Percentiles rank a stretch among this genome's conserved stretches.
phyloP scores from a whole-genome alignment of 345 rosid genomes.

The Corchorus olitorius region DNA sequence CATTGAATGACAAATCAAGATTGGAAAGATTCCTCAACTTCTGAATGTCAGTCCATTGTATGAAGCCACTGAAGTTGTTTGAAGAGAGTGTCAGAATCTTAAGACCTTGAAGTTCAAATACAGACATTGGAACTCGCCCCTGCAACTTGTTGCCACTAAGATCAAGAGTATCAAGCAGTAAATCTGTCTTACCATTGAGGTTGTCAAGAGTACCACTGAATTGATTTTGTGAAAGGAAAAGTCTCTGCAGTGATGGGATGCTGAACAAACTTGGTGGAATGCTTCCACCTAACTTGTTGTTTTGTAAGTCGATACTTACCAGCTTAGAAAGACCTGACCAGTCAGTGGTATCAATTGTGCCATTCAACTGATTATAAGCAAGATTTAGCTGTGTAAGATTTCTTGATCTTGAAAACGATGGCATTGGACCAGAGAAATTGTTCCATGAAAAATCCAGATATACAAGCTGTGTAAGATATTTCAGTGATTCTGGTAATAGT shows the following conservation, averaged over 20 bases:
- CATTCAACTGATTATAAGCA: slow-evolving; percentile 35
- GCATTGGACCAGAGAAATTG: slow-evolving; percentile 37
- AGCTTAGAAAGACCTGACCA: slow-evolving; percentile 38
- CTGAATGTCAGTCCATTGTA: slow-evolving; percentile 24
- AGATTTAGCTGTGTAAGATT: slow-evolving; percentile 30
- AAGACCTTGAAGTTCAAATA: slow-evolving; percentile 31
- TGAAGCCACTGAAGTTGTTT: slow-evolving; percentile 47
- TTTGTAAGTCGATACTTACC: slow-evolving; percentile 28
- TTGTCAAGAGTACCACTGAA: slow-evolving; percentile 21
- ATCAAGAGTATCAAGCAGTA: slow-evolving; percentile 33
- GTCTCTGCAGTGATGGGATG: slow-evolving; percentile 21
- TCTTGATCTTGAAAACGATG: slow-evolving; percentile 25
- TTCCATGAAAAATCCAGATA: slow-evolving; percentile 39
- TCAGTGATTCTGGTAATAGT: slow-evolving; percentile 31
- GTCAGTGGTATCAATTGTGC: slow-evolving; percentile 25
- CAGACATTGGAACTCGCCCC: slow-evolving; percentile 25
- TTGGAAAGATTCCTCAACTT: slow-evolving; percentile 31
- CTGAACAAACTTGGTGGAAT: slow-evolving; percentile 31
- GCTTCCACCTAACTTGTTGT: slow-evolving; percentile 37
- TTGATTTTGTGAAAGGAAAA: slow-evolving; percentile 31
- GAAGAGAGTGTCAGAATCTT: slow-evolving; percentile 36
- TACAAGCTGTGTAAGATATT: slow-evolving; percentile 31
- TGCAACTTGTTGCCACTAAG: slow-evolving; percentile 41
- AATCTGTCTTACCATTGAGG: neutral
- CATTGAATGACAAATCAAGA: too few species aligned